phyloP scores from a whole-genome alignment of 805 yeast genomes.

The Wilhelminamyces savonicus region DNA sequence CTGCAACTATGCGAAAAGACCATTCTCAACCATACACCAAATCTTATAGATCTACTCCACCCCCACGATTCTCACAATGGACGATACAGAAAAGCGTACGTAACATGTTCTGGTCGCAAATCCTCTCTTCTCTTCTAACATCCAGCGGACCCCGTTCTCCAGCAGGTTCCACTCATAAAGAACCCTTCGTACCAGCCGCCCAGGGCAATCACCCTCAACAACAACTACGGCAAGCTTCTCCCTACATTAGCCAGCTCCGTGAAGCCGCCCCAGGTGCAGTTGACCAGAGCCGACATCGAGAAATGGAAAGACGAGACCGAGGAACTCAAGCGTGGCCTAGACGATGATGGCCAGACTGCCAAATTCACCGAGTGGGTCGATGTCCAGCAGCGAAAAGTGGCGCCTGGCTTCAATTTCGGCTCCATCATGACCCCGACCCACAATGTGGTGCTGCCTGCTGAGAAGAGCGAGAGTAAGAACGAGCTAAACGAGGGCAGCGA shows the following conservation, averaged over 20 bases:
- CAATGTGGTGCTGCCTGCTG: conserved; percentile 3
- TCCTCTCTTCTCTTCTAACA: too few species aligned
- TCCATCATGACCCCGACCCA: conserved; percentile 25
- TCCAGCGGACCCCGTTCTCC: conserved; percentile 41
- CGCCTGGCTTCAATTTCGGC: conserved; percentile 34
- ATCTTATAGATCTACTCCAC: too few species aligned
- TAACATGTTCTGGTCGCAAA: too few species aligned
- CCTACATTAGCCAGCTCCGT: conserved; percentile 27
- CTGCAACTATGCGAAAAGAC: too few species aligned
- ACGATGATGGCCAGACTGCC: conserved; percentile 8
- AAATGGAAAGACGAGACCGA: conserved; percentile 22
- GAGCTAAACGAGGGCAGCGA: conserved; percentile 12
- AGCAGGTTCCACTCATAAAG: conserved; percentile 49
- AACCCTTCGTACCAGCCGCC: conserved; percentile 51
- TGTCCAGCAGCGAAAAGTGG: conserved; percentile 25
- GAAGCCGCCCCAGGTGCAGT: conserved; percentile 31
- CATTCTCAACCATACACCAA: too few species aligned
- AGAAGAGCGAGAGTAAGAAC: too few species aligned
- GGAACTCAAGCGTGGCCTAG: conserved; percentile 5
- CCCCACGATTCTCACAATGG: conserved; percentile 9
- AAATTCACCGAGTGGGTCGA: conserved; percentile 24
- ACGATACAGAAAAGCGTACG: conserved; percentile 15
- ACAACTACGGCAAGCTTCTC: conserved; percentile 36
- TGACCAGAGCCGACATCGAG: conserved; percentile 17
- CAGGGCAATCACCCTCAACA: conserved; percentile 46